A percentile compares a stretch with the other conserved stretches of the same genome.
Evolutionary conservation across 1,139 yeast species (phyloP).

Genomic region (Torulaspora pretoriensis): DNA sequence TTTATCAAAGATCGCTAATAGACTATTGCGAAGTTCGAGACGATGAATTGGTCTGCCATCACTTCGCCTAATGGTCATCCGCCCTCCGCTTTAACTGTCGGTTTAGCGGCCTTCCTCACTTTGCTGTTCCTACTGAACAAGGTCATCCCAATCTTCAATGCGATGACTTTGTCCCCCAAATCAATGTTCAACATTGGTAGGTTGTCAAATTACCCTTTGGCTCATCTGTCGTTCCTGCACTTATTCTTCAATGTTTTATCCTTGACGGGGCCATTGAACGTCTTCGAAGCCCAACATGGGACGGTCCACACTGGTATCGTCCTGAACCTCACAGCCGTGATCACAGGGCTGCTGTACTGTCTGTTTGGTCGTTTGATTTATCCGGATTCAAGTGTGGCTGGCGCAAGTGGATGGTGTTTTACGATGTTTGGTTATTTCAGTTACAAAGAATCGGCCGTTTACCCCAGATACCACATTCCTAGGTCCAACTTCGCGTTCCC

Average conservation of each 20-base stretch:
- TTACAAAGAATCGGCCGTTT: constrained; percentile 51
- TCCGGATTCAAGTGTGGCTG: constrained; percentile 55
- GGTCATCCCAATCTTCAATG: constrained; percentile 36
- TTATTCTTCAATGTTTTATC: constrained; percentile 59
- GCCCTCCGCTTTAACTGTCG: constrained; percentile 67
- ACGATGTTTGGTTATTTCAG: constrained; percentile 64
- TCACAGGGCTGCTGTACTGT: constrained; percentile 67
- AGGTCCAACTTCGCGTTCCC: constrained; percentile 47
- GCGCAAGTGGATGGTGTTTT: constrained; percentile 74
- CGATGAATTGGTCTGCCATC: constrained; percentile 15
- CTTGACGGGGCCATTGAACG: constrained; percentile 56
- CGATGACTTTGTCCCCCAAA: constrained; percentile 49
- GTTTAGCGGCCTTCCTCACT: constrained; percentile 54
- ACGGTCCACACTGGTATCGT: constrained; percentile 85
- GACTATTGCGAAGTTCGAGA: neutral
- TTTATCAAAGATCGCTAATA: neutral
- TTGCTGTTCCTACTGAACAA: constrained; percentile 39
- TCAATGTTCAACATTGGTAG: constrained; percentile 56
- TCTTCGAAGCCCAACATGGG: constrained; percentile 73
- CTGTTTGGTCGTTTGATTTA: constrained; percentile 50
- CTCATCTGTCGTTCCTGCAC: constrained; percentile 61
- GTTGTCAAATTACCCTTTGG: constrained; percentile 70
- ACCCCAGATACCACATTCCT: constrained; percentile 43
- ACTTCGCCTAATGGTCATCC: constrained; percentile 32
- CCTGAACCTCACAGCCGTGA: constrained; percentile 64